Conservation (phyloP, 2,329 filamentous ascomycete species). For the Trichoderma semiorbis region DNA sequence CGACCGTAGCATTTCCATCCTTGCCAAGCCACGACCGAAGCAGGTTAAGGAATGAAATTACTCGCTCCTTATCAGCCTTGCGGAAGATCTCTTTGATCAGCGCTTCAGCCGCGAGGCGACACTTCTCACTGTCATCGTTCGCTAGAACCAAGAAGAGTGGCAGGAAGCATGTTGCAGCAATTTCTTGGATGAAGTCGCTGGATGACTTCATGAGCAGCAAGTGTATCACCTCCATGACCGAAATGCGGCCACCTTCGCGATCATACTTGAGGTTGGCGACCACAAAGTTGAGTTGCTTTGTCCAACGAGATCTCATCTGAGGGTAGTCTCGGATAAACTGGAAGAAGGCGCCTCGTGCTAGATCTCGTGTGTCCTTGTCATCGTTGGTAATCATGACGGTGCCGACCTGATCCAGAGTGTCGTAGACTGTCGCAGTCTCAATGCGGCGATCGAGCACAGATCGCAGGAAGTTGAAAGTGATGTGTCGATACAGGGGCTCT, state of each 20-base stretch:
- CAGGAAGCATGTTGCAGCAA: conserved; percentile 77
- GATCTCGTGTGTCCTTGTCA: conserved; percentile 79
- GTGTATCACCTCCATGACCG: conserved; percentile 88
- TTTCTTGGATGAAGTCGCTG: conserved; percentile 76
- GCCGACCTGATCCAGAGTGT: conserved; percentile 83
- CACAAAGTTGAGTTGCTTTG: conserved; percentile 84
- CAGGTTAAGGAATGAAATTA: conserved; percentile 66
- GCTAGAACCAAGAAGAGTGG: conserved; percentile 80
- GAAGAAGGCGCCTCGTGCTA: conserved; percentile 85
- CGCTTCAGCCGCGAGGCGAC: conserved; percentile 74
- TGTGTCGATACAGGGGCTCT: conserved; percentile 85
- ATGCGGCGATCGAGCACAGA: conserved; percentile 82
- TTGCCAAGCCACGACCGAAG: conserved; percentile 75
- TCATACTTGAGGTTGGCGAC: conserved; percentile 89
- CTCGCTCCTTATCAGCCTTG: conserved; percentile 69
- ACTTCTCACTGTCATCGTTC: conserved; percentile 85
- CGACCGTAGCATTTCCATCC: conserved; percentile 66
- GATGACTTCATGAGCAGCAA: conserved; percentile 82
- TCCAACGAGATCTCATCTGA: conserved; percentile 83
- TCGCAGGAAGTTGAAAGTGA: conserved; percentile 91
- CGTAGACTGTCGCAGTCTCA: conserved; percentile 83
- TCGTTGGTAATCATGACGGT: conserved; percentile 96
- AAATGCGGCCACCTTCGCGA: conserved; percentile 81
- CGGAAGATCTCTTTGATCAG: conserved; percentile 79
- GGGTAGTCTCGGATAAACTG: conserved; percentile 95